phyloP scores from a whole-genome alignment of 2,329 filamentous ascomycete species.

The Colletotrichum godetiae region DNA sequence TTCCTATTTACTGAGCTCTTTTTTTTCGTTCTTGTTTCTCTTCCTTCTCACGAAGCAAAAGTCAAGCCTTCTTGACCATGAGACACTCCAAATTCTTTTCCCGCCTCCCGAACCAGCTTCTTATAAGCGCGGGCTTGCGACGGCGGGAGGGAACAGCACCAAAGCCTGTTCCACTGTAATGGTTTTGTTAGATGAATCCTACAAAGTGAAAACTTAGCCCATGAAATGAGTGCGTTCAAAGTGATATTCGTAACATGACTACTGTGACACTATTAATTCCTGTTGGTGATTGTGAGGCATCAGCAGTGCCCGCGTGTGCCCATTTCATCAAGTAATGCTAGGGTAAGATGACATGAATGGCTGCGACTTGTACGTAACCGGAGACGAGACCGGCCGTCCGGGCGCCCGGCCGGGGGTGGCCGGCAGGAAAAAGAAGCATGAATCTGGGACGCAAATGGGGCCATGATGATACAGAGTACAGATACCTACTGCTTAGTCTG shows the following conservation, averaged over 20 bases:
- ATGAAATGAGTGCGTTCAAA: neutral
- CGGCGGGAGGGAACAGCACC: constrained; percentile 9
- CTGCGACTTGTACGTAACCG: constrained; percentile 22
- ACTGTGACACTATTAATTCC: neutral
- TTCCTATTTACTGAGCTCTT: neutral
- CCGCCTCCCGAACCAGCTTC: neutral
- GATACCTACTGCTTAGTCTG: neutral
- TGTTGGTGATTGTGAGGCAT: neutral
- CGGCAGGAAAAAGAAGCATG: constrained; percentile 10
- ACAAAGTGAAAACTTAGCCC: neutral
- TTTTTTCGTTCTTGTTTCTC: neutral
- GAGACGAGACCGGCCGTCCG: constrained; percentile 11
- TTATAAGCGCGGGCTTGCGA: neutral
- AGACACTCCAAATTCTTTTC: neutral
- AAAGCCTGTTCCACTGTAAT: constrained; percentile 27
- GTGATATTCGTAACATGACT: neutral
- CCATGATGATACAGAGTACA: too few species aligned
- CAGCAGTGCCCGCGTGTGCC: neutral
- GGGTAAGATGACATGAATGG: neutral
- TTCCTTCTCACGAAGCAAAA: constrained; percentile 6
- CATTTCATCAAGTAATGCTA: neutral
- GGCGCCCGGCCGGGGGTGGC: constrained; percentile 3
- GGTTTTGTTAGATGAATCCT: constrained; percentile 24
- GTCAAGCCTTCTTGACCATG: neutral
- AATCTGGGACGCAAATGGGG: constrained; percentile 1